These are phyloP conservation scores for Monosporascus sp. DNA, from an alignment of 2,329 filamentous ascomycete genomes.

Conservation along the genomic window DNA sequence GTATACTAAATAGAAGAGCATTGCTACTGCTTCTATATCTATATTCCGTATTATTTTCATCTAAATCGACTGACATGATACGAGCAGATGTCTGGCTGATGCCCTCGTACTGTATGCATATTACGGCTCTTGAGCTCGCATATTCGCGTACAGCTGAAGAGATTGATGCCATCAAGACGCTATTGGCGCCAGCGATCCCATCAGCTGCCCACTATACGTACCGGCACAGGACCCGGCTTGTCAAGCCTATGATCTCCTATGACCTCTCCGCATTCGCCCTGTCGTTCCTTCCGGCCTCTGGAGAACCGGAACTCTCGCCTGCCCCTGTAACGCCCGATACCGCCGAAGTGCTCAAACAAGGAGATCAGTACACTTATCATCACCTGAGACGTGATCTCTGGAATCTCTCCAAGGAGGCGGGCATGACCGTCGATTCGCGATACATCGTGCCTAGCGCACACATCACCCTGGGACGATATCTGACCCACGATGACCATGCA, in stretches of 20 bases:
- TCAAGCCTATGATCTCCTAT: slow-evolving; percentile 78
- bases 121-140: slow-evolving; percentile 80
- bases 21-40: too few relatives aligned
- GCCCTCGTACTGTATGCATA: slow-evolving; percentile 71
- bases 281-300: slow-evolving; percentile 76
- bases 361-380: slow-evolving; percentile 78
- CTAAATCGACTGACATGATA: neutral
- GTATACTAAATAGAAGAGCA: neutral
- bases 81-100: slow-evolving; percentile 74
- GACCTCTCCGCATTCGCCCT: slow-evolving; percentile 82
- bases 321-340: slow-evolving; percentile 32
- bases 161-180: slow-evolving; percentile 56
- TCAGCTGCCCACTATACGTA: slow-evolving; percentile 61
- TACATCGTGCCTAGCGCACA: slow-evolving; percentile 90
- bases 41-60: neutral
- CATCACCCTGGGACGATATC: slow-evolving; percentile 78
- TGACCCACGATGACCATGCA: slow-evolving; percentile 60
- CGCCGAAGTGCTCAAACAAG: slow-evolving; percentile 32
- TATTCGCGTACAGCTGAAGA: slow-evolving; percentile 68
- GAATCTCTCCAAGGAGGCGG: slow-evolving; percentile 51
- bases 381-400: slow-evolving; percentile 80
- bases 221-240: slow-evolving; percentile 64
- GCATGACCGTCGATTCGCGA: slow-evolving; percentile 66
- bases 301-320: slow-evolving; percentile 44
- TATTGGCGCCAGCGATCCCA: slow-evolving; percentile 50